Base-by-base conservation (phyloP, 2,329 filamentous ascomycete genomes). In the Lachnellula occidentalis region DNA sequence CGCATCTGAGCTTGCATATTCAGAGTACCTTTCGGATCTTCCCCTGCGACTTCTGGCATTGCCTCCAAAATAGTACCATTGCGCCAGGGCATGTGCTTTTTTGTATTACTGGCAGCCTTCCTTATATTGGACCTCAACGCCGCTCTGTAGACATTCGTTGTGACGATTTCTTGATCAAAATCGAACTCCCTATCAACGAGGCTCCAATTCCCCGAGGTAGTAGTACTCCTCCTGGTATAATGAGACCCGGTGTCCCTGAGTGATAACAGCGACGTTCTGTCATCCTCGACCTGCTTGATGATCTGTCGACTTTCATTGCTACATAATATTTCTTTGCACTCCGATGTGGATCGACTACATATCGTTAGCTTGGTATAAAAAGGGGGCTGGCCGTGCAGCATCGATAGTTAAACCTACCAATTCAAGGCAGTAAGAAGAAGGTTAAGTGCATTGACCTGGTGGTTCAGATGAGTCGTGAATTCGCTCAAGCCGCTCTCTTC, bases 361-460 rank as follows among this genome's bases (percentile, higher is more conserved):
- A 27, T 5, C 27, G 9, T 54, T 12, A 53, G 46, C 22, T 15
- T 12, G 14, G 9, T 41, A 3, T 21, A 6, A 14, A 11, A 15
- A 45, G 24, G 31, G 34, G 9, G n/a, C 8, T 24, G 6, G 5
- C 14, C 5, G 9, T 27, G 43, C 21, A 34, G 21, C n/a, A 11
- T 31, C 9, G 19, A 21, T 21, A 48, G 22, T 17, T 31, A 22
- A 24, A 49, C 52, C 22, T 34, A 55, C 53, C 48, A 51, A 9
- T 50, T 24, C 27, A 55, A 47, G 2, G 34, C 53, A n/a, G 42
- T 48, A 24, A 55, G 41, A 17, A 55, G 53, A 42, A 55, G 53
- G 43, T 55, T 55, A 5, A 55, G 31, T 6, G 53, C 53, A 43
- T 50, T 55, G 1, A 46, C 42, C 42, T 55, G 53, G 17, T 55